These are phyloP conservation scores for Pseudozyma sp. DNA, from an alignment of 1,284 basidiomycete species.

Conservation along the genomic window DNA sequence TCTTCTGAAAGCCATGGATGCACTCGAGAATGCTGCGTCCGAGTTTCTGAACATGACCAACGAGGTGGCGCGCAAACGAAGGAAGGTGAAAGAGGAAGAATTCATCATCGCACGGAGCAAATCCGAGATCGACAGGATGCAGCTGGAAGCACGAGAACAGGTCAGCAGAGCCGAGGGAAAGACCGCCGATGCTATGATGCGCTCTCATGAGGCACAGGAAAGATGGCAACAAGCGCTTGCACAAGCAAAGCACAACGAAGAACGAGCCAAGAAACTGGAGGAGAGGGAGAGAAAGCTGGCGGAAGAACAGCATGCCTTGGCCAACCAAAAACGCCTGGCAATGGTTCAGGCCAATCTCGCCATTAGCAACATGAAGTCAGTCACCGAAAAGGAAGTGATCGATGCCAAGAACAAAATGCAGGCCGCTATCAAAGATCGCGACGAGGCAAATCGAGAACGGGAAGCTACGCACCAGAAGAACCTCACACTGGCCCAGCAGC, in stretches of 20 bases:
- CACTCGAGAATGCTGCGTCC: constrained; percentile 13
- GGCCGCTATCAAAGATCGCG: not conserved
- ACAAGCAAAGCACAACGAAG: not conserved
- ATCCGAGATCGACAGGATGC: not conserved
- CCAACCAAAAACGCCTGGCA: not conserved
- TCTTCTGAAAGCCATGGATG: constrained; percentile 12
- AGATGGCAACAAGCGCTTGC: too few species aligned
- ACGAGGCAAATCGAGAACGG: constrained; percentile 12
- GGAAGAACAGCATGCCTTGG: not conserved
- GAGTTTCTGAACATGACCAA: constrained; percentile 12
- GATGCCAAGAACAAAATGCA: constrained; percentile 2
- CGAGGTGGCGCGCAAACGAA: constrained; percentile 7
- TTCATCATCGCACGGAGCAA: too few species aligned
- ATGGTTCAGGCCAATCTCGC: constrained; percentile 3
- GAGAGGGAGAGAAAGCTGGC: not conserved
- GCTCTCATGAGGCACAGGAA: not conserved
- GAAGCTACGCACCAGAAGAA: constrained; percentile 17
- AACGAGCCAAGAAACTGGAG: not conserved
- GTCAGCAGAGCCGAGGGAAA: not conserved
- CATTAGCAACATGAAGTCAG: constrained; percentile 7
- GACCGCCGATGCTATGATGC: too few species aligned
- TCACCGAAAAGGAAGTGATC: not conserved
- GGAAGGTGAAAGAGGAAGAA: constrained; percentile 1
- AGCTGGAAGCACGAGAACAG: not conserved
- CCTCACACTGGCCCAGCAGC: constrained; percentile 24